Conservation (phyloP, 75 land plant genomes). For the Pinus tabuliformis region DNA sequence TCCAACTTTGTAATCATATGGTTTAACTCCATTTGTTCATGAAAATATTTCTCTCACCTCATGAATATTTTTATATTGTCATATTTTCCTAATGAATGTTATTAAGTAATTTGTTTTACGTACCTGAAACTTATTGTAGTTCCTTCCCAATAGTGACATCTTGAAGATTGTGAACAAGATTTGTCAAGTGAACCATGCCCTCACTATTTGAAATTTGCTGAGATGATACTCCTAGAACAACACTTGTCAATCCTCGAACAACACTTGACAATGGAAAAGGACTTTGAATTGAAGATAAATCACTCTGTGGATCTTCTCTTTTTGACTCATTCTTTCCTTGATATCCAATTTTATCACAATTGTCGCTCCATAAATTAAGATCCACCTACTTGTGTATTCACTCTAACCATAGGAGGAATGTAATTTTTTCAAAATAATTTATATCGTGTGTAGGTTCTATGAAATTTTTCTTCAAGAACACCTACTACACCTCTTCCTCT, state of each 20-base stretch:
- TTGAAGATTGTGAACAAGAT: not conserved
- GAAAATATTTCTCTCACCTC: no score
- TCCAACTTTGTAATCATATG: no score
- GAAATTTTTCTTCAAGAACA: constrained; percentile 91
- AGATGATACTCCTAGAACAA: not conserved
- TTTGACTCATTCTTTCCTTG: not conserved
- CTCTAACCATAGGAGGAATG: constrained; percentile 62
- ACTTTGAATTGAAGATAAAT: constrained; percentile 2
- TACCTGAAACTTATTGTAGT: no score
- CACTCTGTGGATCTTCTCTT: not conserved
- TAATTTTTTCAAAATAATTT: constrained; percentile 87
- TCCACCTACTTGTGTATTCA: constrained; percentile 62
- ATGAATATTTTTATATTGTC: no score
- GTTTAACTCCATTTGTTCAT: no score
- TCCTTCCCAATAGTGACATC: no score
- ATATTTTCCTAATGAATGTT: no score
- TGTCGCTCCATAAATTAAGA: constrained; percentile 64
- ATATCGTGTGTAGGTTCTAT: constrained; percentile 96
- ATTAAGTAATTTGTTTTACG: no score
- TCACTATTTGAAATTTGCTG: not conserved
- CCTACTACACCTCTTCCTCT: constrained; percentile 84
- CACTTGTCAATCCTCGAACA: not conserved
- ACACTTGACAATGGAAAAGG: not conserved
- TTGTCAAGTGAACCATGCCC: not conserved
- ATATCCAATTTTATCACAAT: constrained; percentile 4